Conservation (phyloP, 2,329 filamentous ascomycete genomes). For the Aspergillus intermedius region DNA sequence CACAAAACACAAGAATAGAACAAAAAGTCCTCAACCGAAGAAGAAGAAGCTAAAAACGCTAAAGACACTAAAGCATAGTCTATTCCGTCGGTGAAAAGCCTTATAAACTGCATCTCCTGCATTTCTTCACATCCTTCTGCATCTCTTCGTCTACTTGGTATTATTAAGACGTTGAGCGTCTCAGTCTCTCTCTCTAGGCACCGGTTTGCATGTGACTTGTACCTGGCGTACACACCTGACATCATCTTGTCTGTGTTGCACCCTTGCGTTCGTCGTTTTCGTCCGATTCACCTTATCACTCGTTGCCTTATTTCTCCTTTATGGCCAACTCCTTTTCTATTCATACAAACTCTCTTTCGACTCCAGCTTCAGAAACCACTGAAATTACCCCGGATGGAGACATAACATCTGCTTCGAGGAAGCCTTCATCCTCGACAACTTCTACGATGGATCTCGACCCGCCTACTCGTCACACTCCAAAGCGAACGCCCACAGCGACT, state of each 20-base stretch:
- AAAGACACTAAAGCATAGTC: not conserved
- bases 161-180: not conserved
- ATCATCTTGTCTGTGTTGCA: no score
- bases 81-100: constrained; percentile 7
- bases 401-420: not conserved
- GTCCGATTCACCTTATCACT: no score
- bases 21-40: no score
- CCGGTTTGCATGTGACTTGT: not conserved
- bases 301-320: not conserved
- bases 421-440: not conserved
- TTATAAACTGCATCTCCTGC: constrained; percentile 3
- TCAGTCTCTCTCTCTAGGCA: not conserved
- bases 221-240: not conserved
- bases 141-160: no score
- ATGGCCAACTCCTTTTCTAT: not conserved
- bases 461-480: constrained; percentile 7
- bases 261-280: no score
- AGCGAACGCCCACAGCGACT: constrained; percentile 19
- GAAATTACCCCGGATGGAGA: constrained; percentile 10
- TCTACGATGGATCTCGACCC: not conserved
- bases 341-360: no score
- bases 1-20: no score
- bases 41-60: not conserved
- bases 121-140: not conserved
- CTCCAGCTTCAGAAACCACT: constrained; percentile 11